A percentile compares a stretch with the other conserved stretches of the same genome.
These are phyloP conservation scores for Aspergillus fructus DNA, from an alignment of 2,329 filamentous ascomycete genomes.

Conservation along the genomic window DNA sequence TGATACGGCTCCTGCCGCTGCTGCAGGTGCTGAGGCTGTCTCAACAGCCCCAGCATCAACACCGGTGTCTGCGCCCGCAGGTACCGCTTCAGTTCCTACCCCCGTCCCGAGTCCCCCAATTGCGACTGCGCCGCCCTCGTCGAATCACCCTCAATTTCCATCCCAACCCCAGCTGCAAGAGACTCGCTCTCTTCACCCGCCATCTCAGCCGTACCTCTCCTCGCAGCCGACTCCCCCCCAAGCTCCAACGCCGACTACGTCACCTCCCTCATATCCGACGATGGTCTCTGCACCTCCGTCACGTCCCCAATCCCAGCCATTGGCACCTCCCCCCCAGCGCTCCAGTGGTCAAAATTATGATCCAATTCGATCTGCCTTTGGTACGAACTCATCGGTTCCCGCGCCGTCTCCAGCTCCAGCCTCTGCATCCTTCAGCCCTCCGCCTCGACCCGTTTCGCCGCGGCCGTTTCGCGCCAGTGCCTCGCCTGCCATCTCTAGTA, in stretches of 20 bases:
- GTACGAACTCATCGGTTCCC: conserved; percentile 37
- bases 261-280: conserved; percentile 17
- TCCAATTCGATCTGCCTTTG: conserved; percentile 74
- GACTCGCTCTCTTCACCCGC: conserved; percentile 16
- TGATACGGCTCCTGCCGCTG: conserved; percentile 6
- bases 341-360: conserved; percentile 84
- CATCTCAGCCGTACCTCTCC: conserved; percentile 28
- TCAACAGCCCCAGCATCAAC: conserved; percentile 18
- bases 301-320: conserved; percentile 43
- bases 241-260: conserved; percentile 26
- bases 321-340: conserved; percentile 48
- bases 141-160: conserved; percentile 2
- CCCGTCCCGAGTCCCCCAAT: conserved; percentile 17
- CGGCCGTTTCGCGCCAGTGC: conserved; percentile 70
- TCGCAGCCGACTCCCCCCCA: conserved; percentile 25
- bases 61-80: conserved; percentile 2
- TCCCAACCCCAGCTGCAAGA: conserved; percentile 21
- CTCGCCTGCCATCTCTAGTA: conserved; percentile 86
- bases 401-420: conserved; percentile 24
- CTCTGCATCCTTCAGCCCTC: conserved; percentile 41
- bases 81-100: conserved; percentile 10
- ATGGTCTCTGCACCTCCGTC: conserved; percentile 31
- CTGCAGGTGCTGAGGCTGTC: conserved; percentile 10
- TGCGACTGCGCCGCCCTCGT: conserved; percentile 5
- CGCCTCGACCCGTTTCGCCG: conserved; percentile 49